Conservation (phyloP, 192 early-diverging fungal genomes). For the Cladochytrium replicatum region DNA sequence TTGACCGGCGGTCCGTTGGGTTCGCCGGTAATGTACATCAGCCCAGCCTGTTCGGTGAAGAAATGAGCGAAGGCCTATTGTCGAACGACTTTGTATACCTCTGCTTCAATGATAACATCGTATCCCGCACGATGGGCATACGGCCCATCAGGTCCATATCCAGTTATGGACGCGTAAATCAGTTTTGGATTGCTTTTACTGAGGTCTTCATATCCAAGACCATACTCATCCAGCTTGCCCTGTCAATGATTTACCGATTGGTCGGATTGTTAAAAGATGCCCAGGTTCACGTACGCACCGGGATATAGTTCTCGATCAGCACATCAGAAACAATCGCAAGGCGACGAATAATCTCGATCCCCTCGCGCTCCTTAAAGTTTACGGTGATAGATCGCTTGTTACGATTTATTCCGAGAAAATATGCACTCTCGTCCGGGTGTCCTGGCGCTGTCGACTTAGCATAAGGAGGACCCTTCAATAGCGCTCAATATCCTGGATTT, state of each 20-base stretch:
- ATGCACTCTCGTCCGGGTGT: constrained; percentile 58
- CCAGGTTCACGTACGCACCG: constrained; percentile 15
- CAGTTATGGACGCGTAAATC: constrained; percentile 68
- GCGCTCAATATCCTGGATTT: constrained; percentile 15
- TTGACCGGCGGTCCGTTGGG: constrained; percentile 75
- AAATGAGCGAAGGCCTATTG: no score
- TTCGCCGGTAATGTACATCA: constrained; percentile 97
- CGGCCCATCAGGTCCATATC: constrained; percentile 83
- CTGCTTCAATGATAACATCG: constrained; percentile 51
- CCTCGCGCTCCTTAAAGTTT: constrained; percentile 62
- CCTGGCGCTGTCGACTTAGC: constrained; percentile 22
- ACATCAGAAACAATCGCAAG: constrained; percentile 63
- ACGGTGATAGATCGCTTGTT: constrained; percentile 87
- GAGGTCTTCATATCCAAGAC: constrained; percentile 67
- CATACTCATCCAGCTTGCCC: constrained; percentile 68
- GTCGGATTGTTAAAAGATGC: neutral
- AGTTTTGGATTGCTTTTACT: constrained; percentile 58
- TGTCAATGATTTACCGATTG: neutral
- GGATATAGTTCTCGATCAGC: constrained; percentile 86
- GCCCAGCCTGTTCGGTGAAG: constrained; percentile 80
- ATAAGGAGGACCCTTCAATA: constrained; percentile 24
- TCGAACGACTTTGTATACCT: neutral
- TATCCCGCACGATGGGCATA: constrained; percentile 74
- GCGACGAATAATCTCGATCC: constrained; percentile 51
- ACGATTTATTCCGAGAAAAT: constrained; percentile 85